Evolutionary conservation across 768 basidiomycete species (phyloP).

Genomic region (Phlebiopsis gigantea): DNA sequence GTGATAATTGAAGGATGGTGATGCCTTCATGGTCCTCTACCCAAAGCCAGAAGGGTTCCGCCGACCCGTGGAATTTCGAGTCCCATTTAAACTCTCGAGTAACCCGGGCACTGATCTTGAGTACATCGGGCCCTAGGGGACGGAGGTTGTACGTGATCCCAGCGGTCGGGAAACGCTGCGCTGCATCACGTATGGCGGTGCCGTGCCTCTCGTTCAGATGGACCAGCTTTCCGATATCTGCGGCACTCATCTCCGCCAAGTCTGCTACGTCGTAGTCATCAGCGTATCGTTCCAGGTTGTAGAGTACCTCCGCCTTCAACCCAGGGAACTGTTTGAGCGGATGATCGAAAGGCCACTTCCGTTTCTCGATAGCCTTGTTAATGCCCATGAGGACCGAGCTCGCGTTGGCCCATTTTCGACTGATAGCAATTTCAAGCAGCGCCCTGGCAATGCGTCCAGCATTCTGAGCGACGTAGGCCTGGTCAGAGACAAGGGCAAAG

Average conservation of each 20-base stretch:
- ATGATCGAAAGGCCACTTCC: conserved; percentile 93
- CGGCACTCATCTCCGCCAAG: conserved; percentile 59
- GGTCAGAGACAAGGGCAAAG: conserved; percentile 94
- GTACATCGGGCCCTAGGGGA: conserved; percentile 79
- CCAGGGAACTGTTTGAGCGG: conserved; percentile 72
- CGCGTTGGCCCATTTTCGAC: conserved; percentile 85
- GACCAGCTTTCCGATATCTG: conserved; percentile 70
- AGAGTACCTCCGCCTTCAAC: conserved; percentile 71
- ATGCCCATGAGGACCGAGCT: conserved; percentile 78
- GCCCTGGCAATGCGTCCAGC: conserved; percentile 93
- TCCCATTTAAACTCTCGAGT: conserved; percentile 77
- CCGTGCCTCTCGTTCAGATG: conserved; percentile 88
- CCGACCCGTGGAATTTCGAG: conserved; percentile 60
- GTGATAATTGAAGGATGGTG: conserved; percentile 77
- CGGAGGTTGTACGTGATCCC: conserved; percentile 62
- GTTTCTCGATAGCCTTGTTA: conserved; percentile 89
- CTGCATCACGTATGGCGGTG: conserved; percentile 67
- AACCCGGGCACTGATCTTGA: conserved; percentile 67
- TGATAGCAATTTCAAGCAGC: conserved; percentile 89
- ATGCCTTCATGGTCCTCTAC: conserved; percentile 79
- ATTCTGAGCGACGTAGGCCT: conserved; percentile 91
- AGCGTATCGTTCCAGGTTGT: conserved; percentile 74
- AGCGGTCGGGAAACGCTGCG: conserved; percentile 79
- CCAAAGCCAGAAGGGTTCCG: conserved; percentile 95
- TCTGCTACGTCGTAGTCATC: conserved; percentile 76